Percentiles rank a stretch among this genome's conserved stretches.
Evolutionary conservation across 306 rosid genomes (phyloP).

Genomic region (Potentilla sterilis): DNA sequence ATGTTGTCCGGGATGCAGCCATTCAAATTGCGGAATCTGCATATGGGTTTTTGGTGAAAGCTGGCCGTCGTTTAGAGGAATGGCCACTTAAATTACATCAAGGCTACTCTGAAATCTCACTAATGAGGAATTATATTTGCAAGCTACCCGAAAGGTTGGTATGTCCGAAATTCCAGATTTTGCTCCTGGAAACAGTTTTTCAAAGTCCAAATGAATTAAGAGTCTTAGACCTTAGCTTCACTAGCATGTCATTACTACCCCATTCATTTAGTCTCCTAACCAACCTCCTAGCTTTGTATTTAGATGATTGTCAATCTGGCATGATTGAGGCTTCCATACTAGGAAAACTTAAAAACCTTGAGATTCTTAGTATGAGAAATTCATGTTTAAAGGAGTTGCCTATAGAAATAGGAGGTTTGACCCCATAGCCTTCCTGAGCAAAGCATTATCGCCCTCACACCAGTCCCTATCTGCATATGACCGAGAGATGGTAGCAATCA

Average conservation of each 20-base stretch:
- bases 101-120: neutral
- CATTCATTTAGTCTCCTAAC: neutral
- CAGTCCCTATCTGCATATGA: too few species aligned
- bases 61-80: neutral
- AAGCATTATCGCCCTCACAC: too few species aligned
- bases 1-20: neutral
- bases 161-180: neutral
- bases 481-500: too few species aligned
- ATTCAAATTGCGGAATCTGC: neutral
- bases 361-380: neutral
- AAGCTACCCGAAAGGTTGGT: neutral
- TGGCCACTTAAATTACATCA: neutral
- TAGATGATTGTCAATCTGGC: accelerated
- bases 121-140: neutral
- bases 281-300: neutral
- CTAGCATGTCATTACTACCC: accelerated
- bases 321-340: neutral
- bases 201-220: neutral
- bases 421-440: too few species aligned
- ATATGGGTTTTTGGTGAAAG: neutral
- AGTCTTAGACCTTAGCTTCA: neutral
- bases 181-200: neutral
- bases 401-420: neutral
- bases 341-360: neutral
- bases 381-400: accelerated